Conservation (phyloP, 768 basidiomycete species). For the Collybia sp. region DNA sequence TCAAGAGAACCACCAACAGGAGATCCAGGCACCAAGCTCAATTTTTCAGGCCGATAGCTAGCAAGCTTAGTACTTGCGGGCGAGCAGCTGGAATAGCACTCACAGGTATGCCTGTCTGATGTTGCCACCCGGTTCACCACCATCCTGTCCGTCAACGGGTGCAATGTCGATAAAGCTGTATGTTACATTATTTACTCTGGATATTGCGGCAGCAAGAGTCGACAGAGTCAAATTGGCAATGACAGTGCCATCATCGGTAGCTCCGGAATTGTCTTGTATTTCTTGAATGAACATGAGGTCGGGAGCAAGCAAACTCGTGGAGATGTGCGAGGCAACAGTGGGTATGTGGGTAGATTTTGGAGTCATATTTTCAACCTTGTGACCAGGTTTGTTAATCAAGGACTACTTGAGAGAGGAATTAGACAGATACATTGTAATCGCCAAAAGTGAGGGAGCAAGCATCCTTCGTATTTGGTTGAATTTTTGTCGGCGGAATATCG, state of each 20-base stretch:
- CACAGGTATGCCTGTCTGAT: conserved; percentile 57
- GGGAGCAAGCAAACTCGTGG: conserved; percentile 40
- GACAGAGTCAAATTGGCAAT: conserved; percentile 48
- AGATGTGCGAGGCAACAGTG: conserved; percentile 49
- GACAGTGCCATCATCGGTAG: conserved; percentile 48
- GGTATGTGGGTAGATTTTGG: conserved; percentile 45
- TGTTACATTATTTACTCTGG: conserved; percentile 30
- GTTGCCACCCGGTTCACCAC: conserved; percentile 59
- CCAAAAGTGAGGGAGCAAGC: conserved; percentile 46
- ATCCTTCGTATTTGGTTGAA: conserved; percentile 27
- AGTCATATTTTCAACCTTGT: conserved; percentile 51
- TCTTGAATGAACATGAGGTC: conserved; percentile 64
- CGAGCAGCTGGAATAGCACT: conserved; percentile 8
- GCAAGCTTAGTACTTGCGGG: not conserved
- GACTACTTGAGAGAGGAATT: not conserved
- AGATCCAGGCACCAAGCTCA: conserved; percentile 40
- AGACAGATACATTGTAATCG: conserved; percentile 49
- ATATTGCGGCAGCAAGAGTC: conserved; percentile 45
- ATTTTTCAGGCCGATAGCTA: conserved; percentile 45
- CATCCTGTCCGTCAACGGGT: conserved; percentile 51
- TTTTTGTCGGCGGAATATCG: conserved; percentile 30
- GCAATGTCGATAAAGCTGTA: conserved; percentile 48
- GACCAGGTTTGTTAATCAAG: not conserved
- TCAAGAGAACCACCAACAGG: conserved; percentile 45
- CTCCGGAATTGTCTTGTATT: conserved; percentile 55